These are phyloP conservation scores for Boletus insuetus DNA, from an alignment of 768 basidiomycete genomes.

Conservation along the genomic window DNA sequence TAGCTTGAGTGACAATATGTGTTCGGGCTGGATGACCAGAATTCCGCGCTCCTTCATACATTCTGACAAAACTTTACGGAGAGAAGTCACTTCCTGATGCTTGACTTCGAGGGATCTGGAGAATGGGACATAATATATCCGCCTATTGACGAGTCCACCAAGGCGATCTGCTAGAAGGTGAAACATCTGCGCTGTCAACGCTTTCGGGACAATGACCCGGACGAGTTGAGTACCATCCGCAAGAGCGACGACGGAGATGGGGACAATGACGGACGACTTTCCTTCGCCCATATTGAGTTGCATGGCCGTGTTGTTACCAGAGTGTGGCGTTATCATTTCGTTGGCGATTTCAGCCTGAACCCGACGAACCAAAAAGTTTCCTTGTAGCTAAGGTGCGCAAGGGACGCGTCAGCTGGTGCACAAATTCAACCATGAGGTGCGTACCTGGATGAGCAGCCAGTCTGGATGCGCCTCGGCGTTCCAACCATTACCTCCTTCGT, in stretches of 20 bases:
- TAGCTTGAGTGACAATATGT: slow-evolving; percentile 50
- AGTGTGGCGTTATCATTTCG: slow-evolving; percentile 46
- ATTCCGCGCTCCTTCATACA: slow-evolving; percentile 42
- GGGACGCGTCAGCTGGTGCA: not conserved
- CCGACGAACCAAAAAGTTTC: slow-evolving; percentile 41
- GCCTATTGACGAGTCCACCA: slow-evolving; percentile 43
- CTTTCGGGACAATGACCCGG: slow-evolving; percentile 48
- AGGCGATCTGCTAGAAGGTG: slow-evolving; percentile 43
- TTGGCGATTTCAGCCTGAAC: slow-evolving; percentile 41
- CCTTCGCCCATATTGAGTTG: slow-evolving; percentile 63
- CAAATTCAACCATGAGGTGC: not conserved
- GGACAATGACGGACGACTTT: slow-evolving; percentile 48
- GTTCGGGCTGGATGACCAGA: slow-evolving; percentile 52
- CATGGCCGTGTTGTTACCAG: slow-evolving; percentile 35
- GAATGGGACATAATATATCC: slow-evolving; percentile 49
- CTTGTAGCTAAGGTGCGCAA: slow-evolving; percentile 38
- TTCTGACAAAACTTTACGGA: slow-evolving; percentile 34
- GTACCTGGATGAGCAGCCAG: slow-evolving; percentile 48
- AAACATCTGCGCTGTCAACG: slow-evolving; percentile 47
- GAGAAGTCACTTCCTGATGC: slow-evolving; percentile 10
- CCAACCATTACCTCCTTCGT: slow-evolving; percentile 21
- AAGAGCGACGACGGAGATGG: slow-evolving; percentile 38
- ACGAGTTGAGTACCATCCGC: slow-evolving; percentile 43
- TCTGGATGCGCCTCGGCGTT: slow-evolving; percentile 29
- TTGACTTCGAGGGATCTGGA: slow-evolving; percentile 36